A percentile compares a stretch with the other conserved stretches of the same genome.
Evolutionary conservation across 225 moss, liverwort and hornwort species (phyloP).

Genomic region (Anthoceros angustus): DNA sequence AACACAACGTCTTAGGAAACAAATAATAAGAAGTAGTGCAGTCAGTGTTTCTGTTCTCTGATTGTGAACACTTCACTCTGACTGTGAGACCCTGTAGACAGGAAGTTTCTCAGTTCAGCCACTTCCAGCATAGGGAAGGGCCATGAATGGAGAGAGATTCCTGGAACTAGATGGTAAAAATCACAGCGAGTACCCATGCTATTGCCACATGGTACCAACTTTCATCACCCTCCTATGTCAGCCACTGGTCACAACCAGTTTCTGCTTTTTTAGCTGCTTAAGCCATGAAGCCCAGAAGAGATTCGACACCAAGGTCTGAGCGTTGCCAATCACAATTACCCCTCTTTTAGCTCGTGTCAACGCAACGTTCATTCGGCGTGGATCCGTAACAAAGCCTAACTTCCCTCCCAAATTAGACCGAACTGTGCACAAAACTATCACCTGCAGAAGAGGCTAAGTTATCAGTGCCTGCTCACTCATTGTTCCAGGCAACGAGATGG

Average conservation of each 20-base stretch:
- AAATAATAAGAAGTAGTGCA: no score
- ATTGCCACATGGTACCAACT: no score
- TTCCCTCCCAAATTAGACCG: conserved; percentile 50
- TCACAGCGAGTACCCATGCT: no score
- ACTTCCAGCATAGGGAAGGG: no score
- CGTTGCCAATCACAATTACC: conserved; percentile 55
- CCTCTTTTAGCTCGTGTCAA: conserved; percentile 67
- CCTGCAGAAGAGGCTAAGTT: conserved; percentile 21
- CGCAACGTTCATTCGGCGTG: conserved; percentile 91
- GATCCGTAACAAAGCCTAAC: conserved; percentile 69
- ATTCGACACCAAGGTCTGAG: conserved; percentile 28
- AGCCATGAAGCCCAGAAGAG: conserved; percentile 45
- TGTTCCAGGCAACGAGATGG: no score
- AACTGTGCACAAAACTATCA: conserved; percentile 75
- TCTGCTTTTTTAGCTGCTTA: conserved; percentile 28
- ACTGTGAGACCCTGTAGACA: no score
- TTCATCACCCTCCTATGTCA: neutral
- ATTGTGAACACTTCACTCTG: no score
- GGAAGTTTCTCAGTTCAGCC: no score
- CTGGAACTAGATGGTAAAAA: no score
- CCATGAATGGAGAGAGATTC: no score
- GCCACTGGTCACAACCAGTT: conserved; percentile 19
- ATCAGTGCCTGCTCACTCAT: neutral
- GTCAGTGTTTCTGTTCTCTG: no score
- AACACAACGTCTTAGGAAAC: no score